phyloP scores from a whole-genome alignment of 2,329 filamentous ascomycete species.

The Phialemoniopsis sp. region DNA sequence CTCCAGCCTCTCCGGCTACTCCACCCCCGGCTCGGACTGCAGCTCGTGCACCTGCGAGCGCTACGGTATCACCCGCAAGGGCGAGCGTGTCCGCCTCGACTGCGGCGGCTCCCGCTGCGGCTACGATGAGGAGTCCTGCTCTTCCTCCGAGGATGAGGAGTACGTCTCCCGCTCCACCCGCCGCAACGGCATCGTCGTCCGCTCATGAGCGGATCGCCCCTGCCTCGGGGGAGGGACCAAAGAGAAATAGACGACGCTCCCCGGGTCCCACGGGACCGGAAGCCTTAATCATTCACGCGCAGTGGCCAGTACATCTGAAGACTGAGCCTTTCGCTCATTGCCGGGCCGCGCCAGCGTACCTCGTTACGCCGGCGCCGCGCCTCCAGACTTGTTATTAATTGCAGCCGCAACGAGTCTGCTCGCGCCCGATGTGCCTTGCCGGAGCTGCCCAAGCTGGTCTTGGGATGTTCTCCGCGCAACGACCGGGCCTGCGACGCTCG shows the following conservation, averaged over 20 bases:
- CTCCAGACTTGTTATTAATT: no score
- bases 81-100: constrained; percentile 92
- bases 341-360: no score
- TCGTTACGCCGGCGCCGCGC: no score
- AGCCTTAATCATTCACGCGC: constrained; percentile 2
- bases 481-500: no score
- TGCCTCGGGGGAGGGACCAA: constrained; percentile 20
- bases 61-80: constrained; percentile 92
- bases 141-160: constrained; percentile 64
- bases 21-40: constrained; percentile 72
- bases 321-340: no score
- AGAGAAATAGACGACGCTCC: constrained; percentile 10
- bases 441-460: no score
- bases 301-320: constrained; percentile 5
- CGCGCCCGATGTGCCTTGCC: no score
- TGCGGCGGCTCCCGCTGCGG: constrained; percentile 87
- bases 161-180: constrained; percentile 53
- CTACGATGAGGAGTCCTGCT: constrained; percentile 68
- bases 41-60: constrained; percentile 88
- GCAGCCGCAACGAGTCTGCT: no score
- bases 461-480: no score
- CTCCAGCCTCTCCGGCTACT: constrained; percentile 73
- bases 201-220: constrained; percentile 19
- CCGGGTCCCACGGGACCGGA: not conserved
- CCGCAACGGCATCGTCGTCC: constrained; percentile 61